Percentiles rank a stretch among this genome's conserved stretches.
phyloP scores from a whole-genome alignment of 371 early-diverging fungal species.

The Mucor irregularis region DNA sequence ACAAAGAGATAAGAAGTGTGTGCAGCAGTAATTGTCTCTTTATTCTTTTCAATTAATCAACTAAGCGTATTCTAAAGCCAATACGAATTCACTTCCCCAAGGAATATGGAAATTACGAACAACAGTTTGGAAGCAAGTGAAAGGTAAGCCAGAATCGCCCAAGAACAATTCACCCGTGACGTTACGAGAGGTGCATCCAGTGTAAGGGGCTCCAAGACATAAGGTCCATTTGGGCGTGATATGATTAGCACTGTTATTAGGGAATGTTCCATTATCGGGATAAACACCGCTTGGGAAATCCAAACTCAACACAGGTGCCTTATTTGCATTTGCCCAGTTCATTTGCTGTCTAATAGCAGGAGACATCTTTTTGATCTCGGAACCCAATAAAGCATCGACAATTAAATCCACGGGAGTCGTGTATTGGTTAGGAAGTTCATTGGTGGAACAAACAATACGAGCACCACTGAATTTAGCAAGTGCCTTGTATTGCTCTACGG shows the following conservation, averaged over 20 bases:
- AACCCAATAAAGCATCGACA: conserved; percentile 75
- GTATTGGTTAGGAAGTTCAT: conserved; percentile 52
- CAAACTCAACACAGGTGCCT: conserved; percentile 69
- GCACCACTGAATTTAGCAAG: conserved; percentile 38
- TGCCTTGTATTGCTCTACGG: conserved; percentile 22
- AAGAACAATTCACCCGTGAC: conserved; percentile 75
- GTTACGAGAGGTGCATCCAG: conserved; percentile 57
- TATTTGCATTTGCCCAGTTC: conserved; percentile 75
- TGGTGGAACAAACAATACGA: conserved; percentile 23
- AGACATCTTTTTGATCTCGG: conserved; percentile 12
- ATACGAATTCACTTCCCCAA: conserved; percentile 76
- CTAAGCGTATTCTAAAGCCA: conserved; percentile 61
- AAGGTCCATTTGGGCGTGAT: conserved; percentile 75
- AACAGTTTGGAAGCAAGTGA: conserved; percentile 59
- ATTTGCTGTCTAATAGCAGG: conserved; percentile 41
- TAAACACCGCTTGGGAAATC: conserved; percentile 78
- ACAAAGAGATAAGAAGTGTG: too few species aligned
- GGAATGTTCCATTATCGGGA: conserved; percentile 46
- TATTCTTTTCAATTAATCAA: too few species aligned
- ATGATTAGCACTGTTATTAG: conserved; percentile 17
- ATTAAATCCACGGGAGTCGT: conserved; percentile 76
- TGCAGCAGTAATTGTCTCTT: too few species aligned
- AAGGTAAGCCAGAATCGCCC: conserved; percentile 75
- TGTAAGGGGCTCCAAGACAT: conserved; percentile 75
- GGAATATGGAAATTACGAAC: conserved; percentile 61